Evolutionary conservation across 352 stramenopile genomes (phyloP).

Genomic region (Ophiocytium majus): DNA sequence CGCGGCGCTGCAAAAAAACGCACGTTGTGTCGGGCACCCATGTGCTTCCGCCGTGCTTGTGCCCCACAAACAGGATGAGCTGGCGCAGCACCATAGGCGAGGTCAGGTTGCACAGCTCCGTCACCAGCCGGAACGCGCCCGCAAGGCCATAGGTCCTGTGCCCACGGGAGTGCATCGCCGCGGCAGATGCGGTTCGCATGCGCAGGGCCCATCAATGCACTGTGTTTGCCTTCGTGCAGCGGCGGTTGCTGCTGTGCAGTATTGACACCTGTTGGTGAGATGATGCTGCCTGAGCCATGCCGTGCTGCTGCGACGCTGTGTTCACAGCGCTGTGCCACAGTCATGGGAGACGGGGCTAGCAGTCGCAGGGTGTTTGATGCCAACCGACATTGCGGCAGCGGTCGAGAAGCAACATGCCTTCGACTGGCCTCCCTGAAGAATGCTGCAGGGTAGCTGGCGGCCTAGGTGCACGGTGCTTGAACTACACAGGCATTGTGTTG

Average conservation of each 20-base stretch:
- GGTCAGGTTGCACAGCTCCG: conserved; percentile 42
- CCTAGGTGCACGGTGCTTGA: too few relatives aligned
- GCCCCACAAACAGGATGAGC: conserved; percentile 39
- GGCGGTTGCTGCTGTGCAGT: neutral
- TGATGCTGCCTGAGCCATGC: neutral
- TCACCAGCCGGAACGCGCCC: conserved; percentile 35
- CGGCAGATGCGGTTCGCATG: neutral
- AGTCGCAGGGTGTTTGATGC: too few relatives aligned
- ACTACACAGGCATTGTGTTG: too few relatives aligned
- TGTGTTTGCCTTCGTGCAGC: neutral
- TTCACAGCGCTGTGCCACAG: neutral
- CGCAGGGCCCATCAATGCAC: neutral
- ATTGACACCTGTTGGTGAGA: neutral
- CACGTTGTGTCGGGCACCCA: conserved; percentile 31
- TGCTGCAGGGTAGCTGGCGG: too few relatives aligned
- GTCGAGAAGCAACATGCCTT: too few relatives aligned
- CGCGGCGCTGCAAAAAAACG: neutral
- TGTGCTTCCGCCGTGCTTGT: conserved; percentile 28
- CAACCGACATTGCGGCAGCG: too few relatives aligned
- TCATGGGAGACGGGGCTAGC: too few relatives aligned
- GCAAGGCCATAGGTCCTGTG: conserved; percentile 35
- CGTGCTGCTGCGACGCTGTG: neutral
- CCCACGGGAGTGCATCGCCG: neutral
- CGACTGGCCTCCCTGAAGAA: too few relatives aligned
- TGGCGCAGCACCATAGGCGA: conserved; percentile 44